These are phyloP conservation scores for Geotrichum cucujoidarum DNA, from an alignment of 1,139 yeast genomes.

Conservation along the genomic window DNA sequence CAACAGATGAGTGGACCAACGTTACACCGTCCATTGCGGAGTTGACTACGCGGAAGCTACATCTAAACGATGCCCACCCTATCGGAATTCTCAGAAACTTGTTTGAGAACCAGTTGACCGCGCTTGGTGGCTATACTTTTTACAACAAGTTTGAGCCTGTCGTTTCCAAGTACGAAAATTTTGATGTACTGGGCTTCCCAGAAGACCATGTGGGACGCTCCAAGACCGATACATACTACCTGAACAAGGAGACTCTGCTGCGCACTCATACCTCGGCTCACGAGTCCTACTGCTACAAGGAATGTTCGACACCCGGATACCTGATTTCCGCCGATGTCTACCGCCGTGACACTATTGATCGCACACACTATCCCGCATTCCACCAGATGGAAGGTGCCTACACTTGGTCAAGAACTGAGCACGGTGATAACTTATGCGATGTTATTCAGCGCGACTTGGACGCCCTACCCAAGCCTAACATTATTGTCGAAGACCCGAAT, in stretches of 20 bases:
- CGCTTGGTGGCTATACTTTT: conserved; percentile 63
- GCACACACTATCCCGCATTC: conserved; percentile 95
- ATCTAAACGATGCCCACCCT: conserved; percentile 73
- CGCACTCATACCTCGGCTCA: conserved; percentile 98
- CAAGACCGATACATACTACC: conserved; percentile 85
- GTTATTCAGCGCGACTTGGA: conserved; percentile 54
- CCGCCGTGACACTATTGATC: conserved; percentile 89
- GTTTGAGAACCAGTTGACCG: conserved; percentile 62
- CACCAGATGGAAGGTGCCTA: conserved; percentile 98
- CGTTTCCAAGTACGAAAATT: conserved; percentile 76
- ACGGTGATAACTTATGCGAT: conserved; percentile 40
- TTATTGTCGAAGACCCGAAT: conserved; percentile 70
- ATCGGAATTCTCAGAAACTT: conserved; percentile 76
- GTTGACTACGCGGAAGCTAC: conserved; percentile 68
- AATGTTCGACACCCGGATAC: conserved; percentile 74
- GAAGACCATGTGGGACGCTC: conserved; percentile 90
- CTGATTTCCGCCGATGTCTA: conserved; percentile 94
- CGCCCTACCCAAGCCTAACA: conserved; percentile 61
- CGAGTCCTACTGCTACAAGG: conserved; percentile 75
- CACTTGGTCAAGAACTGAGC: conserved; percentile 59
- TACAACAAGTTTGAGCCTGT: conserved; percentile 80
- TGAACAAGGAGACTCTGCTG: conserved; percentile 64
- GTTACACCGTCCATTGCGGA: conserved; percentile 69
- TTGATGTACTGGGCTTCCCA: conserved; percentile 89
- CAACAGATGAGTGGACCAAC: conserved; percentile 78